phyloP scores from a whole-genome alignment of 176 grass and related monocot species.

The Oropetium thomaeum region DNA sequence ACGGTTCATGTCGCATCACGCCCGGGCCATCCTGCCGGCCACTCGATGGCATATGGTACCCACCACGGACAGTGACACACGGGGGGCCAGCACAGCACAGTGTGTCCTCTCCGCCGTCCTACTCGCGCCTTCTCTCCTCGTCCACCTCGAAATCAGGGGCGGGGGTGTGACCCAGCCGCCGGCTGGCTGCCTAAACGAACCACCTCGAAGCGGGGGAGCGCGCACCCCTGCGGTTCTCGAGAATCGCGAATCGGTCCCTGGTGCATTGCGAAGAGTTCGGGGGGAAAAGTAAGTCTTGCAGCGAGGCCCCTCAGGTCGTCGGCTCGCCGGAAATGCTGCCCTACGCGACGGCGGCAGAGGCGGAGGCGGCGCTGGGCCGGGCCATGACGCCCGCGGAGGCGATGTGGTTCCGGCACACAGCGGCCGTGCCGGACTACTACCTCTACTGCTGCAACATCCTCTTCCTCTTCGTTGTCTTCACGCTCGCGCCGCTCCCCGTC shows the following conservation, averaged over 20 bases:
- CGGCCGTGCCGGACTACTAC: conserved; percentile 54
- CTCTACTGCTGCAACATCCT: conserved; percentile 73
- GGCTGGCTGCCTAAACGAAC: neutral
- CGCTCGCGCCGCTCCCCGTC: conserved; percentile 75
- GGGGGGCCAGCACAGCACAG: conserved; percentile 6
- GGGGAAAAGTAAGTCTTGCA: neutral
- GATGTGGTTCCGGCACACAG: conserved; percentile 72
- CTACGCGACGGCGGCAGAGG: conserved; percentile 63
- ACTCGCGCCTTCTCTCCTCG: neutral
- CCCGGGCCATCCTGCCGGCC: neutral
- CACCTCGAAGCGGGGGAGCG: neutral
- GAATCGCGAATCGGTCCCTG: neutral
- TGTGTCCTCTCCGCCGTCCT: neutral
- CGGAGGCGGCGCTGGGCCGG: conserved; percentile 75
- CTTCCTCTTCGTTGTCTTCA: conserved; percentile 77
- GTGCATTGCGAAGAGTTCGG: neutral
- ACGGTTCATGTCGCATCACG: neutral
- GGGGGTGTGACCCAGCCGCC: neutral
- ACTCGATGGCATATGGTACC: neutral
- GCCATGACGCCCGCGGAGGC: conserved; percentile 52
- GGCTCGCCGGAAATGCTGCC: conserved; percentile 57
- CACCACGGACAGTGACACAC: neutral
- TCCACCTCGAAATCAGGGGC: neutral
- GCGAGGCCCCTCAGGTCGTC: neutral
- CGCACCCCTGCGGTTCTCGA: too few species aligned